A percentile compares a stretch with the other conserved stretches of the same genome.
These are phyloP conservation scores for Amanita jacksonii DNA, from an alignment of 768 basidiomycete species.

Conservation along the genomic window DNA sequence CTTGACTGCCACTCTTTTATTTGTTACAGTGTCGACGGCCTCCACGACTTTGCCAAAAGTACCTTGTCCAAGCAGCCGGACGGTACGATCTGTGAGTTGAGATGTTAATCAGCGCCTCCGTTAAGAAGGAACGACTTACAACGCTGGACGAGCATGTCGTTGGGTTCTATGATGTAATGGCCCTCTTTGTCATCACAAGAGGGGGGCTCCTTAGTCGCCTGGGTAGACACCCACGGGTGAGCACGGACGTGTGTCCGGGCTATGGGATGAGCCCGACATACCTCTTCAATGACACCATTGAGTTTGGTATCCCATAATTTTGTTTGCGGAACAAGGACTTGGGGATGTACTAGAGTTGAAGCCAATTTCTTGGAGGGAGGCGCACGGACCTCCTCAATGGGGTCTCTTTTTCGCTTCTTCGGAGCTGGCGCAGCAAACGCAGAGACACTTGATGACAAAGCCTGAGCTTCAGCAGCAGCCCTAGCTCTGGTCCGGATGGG, in stretches of 20 bases:
- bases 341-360: conserved; percentile 38
- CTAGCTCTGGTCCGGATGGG: conserved; percentile 79
- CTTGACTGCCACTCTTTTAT: conserved; percentile 88
- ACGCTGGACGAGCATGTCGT: conserved; percentile 79
- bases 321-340: conserved; percentile 36
- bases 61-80: conserved; percentile 87
- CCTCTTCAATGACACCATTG: conserved; percentile 57
- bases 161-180: conserved; percentile 91
- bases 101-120: background rate
- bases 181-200: conserved; percentile 97
- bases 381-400: conserved; percentile 63
- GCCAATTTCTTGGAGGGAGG: conserved; percentile 54
- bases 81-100: conserved; percentile 69
- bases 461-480: conserved; percentile 80
- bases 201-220: conserved; percentile 53
- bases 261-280: conserved; percentile 27
- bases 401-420: conserved; percentile 82
- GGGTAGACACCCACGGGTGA: conserved; percentile 19
- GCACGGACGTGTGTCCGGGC: conserved; percentile 14
- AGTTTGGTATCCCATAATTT: conserved; percentile 64
- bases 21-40: conserved; percentile 70
- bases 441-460: conserved; percentile 56
- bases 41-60: conserved; percentile 99
- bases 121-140: conserved; percentile 42
- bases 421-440: conserved; percentile 57